Base-by-base conservation (phyloP, 192 early-diverging fungal genomes). In the Backusella circina region DNA sequence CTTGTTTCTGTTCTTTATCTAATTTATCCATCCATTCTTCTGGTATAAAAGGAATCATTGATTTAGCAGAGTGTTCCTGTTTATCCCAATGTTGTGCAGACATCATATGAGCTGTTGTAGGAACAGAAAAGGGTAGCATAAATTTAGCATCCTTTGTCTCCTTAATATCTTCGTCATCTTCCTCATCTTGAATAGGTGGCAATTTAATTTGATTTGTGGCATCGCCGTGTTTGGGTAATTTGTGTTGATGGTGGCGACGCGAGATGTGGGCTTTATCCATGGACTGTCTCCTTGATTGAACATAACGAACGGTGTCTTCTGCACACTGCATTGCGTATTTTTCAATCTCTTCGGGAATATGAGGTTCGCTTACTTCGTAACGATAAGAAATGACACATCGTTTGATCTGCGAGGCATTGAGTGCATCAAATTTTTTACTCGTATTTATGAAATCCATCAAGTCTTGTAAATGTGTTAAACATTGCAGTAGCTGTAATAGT, bases 331-430 rank as follows among this genome's bases (percentile, higher is more conserved):
- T 80, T 9, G 95, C 87, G 81, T 96, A 97, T 67, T 88, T 87
- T 72, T 88, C 88, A 23, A 97, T 88, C 28, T 96, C 96, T 18
- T 88, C 84, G 2, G 88, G 77, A 35, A 97, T 75, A 15, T 87
- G 79, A 18, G 84, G 72, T 78, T 99, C 97, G 33, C 91, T 92
- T n/a, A 95, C 93, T 78, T 99, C 97, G 78, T 96, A 97, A 31
- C 91, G 86, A 78, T 99, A 99, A 38, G 87, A 85, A 13, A 86
- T 84, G 44, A 96, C 88, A 23, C 87, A 92, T 3, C 91, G 86
- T 69, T 92, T 89, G 36, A 95, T 85, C 74, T 96, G 95, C 28
- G 89, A 79, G 6, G 90, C 80, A 75, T 93, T 93, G 32, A 95
- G 84, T 15, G 81, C 67, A 66, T 89, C 86, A 70, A 92, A 86